Evolutionary conservation across 2,329 filamentous ascomycete genomes (phyloP), one percentile per base, ranked within the genome.

Genomic region (Colletotrichum tabaci): DNA sequence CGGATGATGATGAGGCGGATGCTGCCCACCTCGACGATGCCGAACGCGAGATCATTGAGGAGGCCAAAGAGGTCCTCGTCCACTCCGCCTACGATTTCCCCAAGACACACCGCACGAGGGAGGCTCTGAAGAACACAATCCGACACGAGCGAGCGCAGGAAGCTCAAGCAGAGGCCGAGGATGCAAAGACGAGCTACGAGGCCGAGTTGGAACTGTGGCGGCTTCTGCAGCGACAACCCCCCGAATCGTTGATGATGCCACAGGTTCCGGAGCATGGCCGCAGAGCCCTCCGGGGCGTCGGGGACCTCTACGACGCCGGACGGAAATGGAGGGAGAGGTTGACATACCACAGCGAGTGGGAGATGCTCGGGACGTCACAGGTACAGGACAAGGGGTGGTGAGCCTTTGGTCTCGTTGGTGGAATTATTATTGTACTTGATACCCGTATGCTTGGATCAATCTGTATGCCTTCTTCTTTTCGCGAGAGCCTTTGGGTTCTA

Each of bases 131-230:
- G 52, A 77, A 77, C 21, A 81, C 84, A 42, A 82, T 88, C 69
- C 77, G 77, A 18, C 75, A 77, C 0, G 86, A 87, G 72, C 77
- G 81, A 49, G 76, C 77, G 13, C 83, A 85, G 53, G 86, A 88
- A 72, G 78, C 76, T 15, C 80, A 84, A 47, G 86, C 87, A 0
- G 84, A 87, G 35, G 75, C 78, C 4, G 71, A 79, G 16, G 87
- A 89, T 72, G 78, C 79, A 18, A 78, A 79, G 49, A 80, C 79
- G 2, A 84, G 82, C 64, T 79, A 80, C 53, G 74, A 78, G 30
- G 85, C 85, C 42, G 87, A 88, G 74, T 72, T 75, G 35, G 77
- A 80, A 56, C 78, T 89, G 79, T 88, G 87, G 87, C 75, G 77
- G 12, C 68, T 87, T 18, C 71, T 88, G 23, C 81, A 82, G 50